Evolutionary conservation across 2,329 filamentous ascomycete species (phyloP), one percentile per base, ranked within the genome.

Genomic region (Penicillium sclerotiorum): DNA sequence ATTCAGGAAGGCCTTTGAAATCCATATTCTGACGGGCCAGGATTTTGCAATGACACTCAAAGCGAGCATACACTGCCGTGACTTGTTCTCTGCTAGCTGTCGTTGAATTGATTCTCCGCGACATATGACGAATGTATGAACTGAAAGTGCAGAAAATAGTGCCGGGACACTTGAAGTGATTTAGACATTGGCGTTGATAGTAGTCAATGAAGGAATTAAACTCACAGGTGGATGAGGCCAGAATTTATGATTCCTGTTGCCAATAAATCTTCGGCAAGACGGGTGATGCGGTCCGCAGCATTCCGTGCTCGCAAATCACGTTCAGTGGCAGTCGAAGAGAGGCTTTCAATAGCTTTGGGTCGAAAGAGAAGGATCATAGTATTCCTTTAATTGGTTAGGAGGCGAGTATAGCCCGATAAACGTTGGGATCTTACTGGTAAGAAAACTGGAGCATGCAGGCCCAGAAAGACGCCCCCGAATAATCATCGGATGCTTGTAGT

Each of bases 11-110:
- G 49, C 42, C 2, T 37, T 49, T n/a, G 59, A 56, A 36, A 65
- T 60, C 61, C 61, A 65, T 27, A 57, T 59, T 22, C 53, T 55
- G 9, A 64, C 62, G 1, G 61, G 61, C 62, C 62, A 65, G 8
- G 55, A 56, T 13, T 57, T 54, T 20, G 59, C 56, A 13, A 65
- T 49, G 22, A 56, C 53, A 2, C 59, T 60, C 18, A 65, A 32
- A 5, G 59, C 62, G 12, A 65, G 45, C 51, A 65, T 57, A 12
- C 60, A 62, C 15, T 60, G 51, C n/a, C 58, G 41, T 5, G 59
- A 57, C 27, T 56, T 61, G 36, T 60, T 62, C 21, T 60, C 58
- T 1, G 58, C 62, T 1, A 65, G 47, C 46, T 65, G 53, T 23
- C 53, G 53, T 5, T 50, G 55, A 3, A 61, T 52, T 2, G 54